Conservation (phyloP, 768 basidiomycete species). For the Heimioporus sp. region DNA sequence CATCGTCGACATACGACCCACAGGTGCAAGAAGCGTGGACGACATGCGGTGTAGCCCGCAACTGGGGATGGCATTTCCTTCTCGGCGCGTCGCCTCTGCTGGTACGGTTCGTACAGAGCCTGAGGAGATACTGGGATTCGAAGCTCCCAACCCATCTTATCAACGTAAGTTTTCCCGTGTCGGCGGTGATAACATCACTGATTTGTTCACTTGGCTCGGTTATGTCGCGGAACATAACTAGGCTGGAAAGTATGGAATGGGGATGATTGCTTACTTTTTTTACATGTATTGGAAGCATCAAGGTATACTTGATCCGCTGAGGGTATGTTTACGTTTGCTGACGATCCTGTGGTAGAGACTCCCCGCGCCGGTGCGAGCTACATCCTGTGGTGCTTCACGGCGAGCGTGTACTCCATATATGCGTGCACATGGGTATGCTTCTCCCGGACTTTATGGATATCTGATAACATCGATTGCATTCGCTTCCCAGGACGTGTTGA, state of each 20-base stretch:
- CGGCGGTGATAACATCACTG: background rate
- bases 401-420: slow-evolving; percentile 63
- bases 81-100: slow-evolving; percentile 65
- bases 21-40: slow-evolving; percentile 46
- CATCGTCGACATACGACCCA: slow-evolving; percentile 13
- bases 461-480: no score
- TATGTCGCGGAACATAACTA: slow-evolving; percentile 25
- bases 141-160: slow-evolving; percentile 72
- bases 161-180: slow-evolving; percentile 51
- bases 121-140: slow-evolving; percentile 85
- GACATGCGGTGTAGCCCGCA: slow-evolving; percentile 34
- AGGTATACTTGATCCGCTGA: slow-evolving; percentile 33
- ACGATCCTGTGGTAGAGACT: slow-evolving; percentile 17
- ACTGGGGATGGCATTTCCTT: slow-evolving; percentile 62
- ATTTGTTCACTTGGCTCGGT: background rate
- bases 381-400: slow-evolving; percentile 68
- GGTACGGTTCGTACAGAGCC: slow-evolving; percentile 79
- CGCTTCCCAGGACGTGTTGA: slow-evolving; percentile 65
- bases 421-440: slow-evolving; percentile 71
- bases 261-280: slow-evolving; percentile 60
- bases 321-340: no score
- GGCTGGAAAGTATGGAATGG: slow-evolving; percentile 81
- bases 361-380: slow-evolving; percentile 48
- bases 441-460: no score
- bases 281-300: slow-evolving; percentile 78